Evolutionary conservation across 2,329 filamentous ascomycete species (phyloP), one percentile per base, ranked within the genome.

Genomic region (Rhynchosporium agropyri): DNA sequence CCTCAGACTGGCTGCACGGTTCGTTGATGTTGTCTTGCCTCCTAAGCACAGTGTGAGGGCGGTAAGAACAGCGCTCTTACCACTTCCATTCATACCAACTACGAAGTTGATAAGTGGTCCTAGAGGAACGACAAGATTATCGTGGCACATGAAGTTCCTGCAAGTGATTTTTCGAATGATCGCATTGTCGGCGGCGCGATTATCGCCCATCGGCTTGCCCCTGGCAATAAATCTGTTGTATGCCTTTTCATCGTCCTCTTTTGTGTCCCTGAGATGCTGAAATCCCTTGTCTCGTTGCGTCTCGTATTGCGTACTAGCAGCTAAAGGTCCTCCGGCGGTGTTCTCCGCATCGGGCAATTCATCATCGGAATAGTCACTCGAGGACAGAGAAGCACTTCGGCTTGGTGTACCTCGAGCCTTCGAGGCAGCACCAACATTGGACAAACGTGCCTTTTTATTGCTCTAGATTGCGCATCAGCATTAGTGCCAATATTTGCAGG

Each of bases 51-150:
- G 82, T 0, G 92, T 97, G 67, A 99, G 85, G 4, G 92, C 95
- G 0, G 95, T 98, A 33, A 99, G 79, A 13, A 98, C 89, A 2
- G 95, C 95, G 75, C 95, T 99, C 79, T 99, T 99, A 42, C 95
- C 95, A 74, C 94, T 98, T 38, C 95, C 95, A 74, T 99, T 99
- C 76, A 97, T 92, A 15, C 95, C 95, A 61, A 97, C 93, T 65
- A 99, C 93, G 77, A 99, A 99, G 77, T 99, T 99, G 76, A 99
- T 96, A 43, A 97, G 80, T 0, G 95, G 95, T 0, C 95, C 95
- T n/a, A 99, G 81, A 62, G 89, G 84, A 64, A 96, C 90, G 49
- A 89, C 86, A 20, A 98, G 83, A 61, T 89, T 87, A 50, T 87
- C 81, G 75, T 99, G 95, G 72, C 94, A 98, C 95, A 98, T 98